Evolutionary conservation across 352 stramenopile genomes (phyloP).

Genomic region (Globisporangium mamillatum): DNA sequence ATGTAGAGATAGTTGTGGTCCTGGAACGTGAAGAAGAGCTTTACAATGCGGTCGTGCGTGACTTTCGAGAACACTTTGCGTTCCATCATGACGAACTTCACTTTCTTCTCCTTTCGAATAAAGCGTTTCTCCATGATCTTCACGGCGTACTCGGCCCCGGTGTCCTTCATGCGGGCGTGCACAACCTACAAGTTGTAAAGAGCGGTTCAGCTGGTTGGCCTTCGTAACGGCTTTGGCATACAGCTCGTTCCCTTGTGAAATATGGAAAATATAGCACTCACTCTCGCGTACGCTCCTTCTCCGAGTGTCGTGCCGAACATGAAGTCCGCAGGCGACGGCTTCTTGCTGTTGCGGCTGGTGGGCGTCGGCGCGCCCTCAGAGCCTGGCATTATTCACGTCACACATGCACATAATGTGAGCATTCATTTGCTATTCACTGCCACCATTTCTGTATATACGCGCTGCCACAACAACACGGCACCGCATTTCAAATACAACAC

Average conservation of each 20-base stretch:
- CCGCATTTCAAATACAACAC: not conserved
- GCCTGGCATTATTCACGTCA: slow-evolving; percentile 15
- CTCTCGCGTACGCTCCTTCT: slow-evolving; percentile 84
- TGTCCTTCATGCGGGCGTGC: slow-evolving; percentile 89
- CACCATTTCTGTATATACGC: not conserved
- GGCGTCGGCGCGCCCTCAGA: slow-evolving; percentile 31
- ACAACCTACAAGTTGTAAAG: slow-evolving; percentile 42
- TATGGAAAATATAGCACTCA: slow-evolving; percentile 24
- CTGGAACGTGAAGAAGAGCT: slow-evolving; percentile 91
- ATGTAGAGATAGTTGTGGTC: slow-evolving; percentile 89
- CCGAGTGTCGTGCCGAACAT: slow-evolving; percentile 88
- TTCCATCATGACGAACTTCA: slow-evolving; percentile 92
- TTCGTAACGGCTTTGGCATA: not conserved
- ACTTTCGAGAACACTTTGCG: slow-evolving; percentile 89
- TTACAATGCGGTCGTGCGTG: slow-evolving; percentile 85
- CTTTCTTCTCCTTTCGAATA: slow-evolving; percentile 90
- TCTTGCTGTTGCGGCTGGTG: slow-evolving; percentile 46
- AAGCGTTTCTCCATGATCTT: slow-evolving; percentile 93
- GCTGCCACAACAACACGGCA: not conserved
- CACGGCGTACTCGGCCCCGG: slow-evolving; percentile 79
- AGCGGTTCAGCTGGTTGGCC: not conserved
- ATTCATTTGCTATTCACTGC: not conserved
- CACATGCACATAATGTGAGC: not conserved
- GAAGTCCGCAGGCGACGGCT: slow-evolving; percentile 83
- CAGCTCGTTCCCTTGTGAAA: not conserved